A percentile compares a stretch with the other conserved stretches of the same genome.
phyloP scores from a whole-genome alignment of 331 rosid genomes.

The Erythrophleum ivorense region DNA sequence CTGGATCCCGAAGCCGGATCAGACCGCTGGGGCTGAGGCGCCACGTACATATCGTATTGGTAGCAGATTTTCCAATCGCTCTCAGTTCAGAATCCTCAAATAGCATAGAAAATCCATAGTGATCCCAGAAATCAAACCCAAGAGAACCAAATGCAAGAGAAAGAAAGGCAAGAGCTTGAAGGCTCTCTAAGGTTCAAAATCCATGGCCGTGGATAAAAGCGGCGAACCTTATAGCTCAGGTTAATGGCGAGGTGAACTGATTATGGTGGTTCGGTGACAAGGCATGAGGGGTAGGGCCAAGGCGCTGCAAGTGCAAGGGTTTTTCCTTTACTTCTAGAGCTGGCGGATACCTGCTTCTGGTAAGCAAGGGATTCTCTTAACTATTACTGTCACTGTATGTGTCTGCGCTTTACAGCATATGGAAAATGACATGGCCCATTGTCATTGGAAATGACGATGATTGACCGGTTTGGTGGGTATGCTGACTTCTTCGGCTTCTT shows the following conservation, averaged over 20 bases:
- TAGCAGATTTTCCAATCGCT: background rate
- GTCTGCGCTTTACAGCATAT: slow-evolving; percentile 48
- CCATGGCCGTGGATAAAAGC: slow-evolving; percentile 26
- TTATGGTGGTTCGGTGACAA: slow-evolving; percentile 38
- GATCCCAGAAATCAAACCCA: slow-evolving; percentile 27
- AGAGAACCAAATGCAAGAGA: background rate
- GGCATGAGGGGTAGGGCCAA: slow-evolving; percentile 36
- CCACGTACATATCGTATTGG: slow-evolving; percentile 72
- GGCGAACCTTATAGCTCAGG: slow-evolving; percentile 37
- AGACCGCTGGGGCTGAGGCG: slow-evolving; percentile 85
- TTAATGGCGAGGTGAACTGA: slow-evolving; percentile 44
- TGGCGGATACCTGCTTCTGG: slow-evolving; percentile 2
- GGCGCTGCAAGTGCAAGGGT: background rate
- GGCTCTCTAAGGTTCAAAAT: slow-evolving; percentile 37
- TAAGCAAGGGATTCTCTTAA: slow-evolving; percentile 14
- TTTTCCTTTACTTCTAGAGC: background rate
- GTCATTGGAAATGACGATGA: slow-evolving; percentile 37
- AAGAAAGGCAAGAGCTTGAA: slow-evolving; percentile 40
- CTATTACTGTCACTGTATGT: slow-evolving; percentile 34
- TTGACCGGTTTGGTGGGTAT: slow-evolving; percentile 21
- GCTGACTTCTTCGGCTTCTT: background rate
- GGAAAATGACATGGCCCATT: slow-evolving; percentile 43
- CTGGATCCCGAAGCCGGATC: slow-evolving; percentile 64
- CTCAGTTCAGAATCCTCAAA: slow-evolving; percentile 23
- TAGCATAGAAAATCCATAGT: background rate